phyloP scores from a whole-genome alignment of 768 basidiomycete species.

The Lyophyllum atratum region DNA sequence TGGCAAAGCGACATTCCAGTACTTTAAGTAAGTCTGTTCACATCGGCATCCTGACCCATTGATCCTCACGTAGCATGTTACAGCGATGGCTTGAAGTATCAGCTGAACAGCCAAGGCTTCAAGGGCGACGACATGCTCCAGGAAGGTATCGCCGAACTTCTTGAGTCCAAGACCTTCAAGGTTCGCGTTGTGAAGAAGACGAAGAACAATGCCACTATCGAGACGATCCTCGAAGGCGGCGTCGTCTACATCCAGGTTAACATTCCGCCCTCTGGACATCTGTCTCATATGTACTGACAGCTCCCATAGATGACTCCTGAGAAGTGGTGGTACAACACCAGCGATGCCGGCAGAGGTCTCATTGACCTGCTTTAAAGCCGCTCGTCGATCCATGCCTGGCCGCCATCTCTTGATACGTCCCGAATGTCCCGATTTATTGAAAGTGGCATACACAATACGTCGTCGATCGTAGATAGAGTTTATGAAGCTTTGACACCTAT shows the following conservation, averaged over 20 bases:
- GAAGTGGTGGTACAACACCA: constrained; percentile 24
- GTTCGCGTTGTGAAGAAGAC: constrained; percentile 37
- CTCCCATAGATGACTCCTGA: constrained; percentile 22
- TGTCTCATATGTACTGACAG: background rate
- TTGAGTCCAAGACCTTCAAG: constrained; percentile 38
- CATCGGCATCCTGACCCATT: background rate
- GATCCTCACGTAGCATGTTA: background rate
- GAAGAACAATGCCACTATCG: constrained; percentile 25
- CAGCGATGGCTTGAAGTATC: constrained; percentile 32
- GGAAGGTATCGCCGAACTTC: constrained; percentile 38
- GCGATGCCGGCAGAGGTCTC: constrained; percentile 23
- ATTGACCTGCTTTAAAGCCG: constrained; percentile 20
- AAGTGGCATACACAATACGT: too few relatives aligned
- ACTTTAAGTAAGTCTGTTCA: constrained; percentile 26
- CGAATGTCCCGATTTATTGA: too few relatives aligned
- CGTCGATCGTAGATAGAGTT: too few relatives aligned
- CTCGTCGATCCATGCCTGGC: background rate
- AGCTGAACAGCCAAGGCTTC: constrained; percentile 36
- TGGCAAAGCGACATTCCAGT: constrained; percentile 25
- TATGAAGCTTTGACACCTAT: too few relatives aligned
- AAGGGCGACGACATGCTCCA: constrained; percentile 40
- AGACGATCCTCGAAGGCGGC: constrained; percentile 37
- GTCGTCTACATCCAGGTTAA: constrained; percentile 37
- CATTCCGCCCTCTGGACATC: background rate
- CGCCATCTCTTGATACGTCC: too few relatives aligned